Conservation (phyloP, 208 protist genomes). For the Leishmania arabica region DNA sequence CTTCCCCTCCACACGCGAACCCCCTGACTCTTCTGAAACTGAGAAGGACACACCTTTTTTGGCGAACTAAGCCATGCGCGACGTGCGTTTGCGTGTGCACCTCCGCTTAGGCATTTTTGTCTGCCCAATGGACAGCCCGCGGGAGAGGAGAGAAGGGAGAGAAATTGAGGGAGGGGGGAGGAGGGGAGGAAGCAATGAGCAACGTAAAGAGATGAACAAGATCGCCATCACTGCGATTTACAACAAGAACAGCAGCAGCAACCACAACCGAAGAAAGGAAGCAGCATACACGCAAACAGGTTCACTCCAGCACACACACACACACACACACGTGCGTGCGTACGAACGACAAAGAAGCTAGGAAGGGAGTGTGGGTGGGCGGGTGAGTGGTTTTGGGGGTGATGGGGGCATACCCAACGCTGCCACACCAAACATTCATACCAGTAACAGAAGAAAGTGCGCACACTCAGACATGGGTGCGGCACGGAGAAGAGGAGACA, state of each 20-base stretch:
- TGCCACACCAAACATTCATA: no score
- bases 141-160: not conserved
- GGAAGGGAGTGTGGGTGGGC: no score
- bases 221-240: not conserved
- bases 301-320: not conserved
- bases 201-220: not conserved
- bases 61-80: not conserved
- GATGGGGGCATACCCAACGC: no score
- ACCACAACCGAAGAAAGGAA: not conserved
- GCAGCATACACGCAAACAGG: not conserved
- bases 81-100: not conserved
- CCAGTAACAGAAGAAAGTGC: no score
- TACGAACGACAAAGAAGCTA: no score
- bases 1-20: not conserved
- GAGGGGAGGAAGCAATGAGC: not conserved
- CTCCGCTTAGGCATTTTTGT: not conserved
- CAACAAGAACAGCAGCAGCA: not conserved
- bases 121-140: not conserved
- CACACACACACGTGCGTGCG: not conserved
- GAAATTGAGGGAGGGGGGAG: not conserved
- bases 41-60: not conserved
- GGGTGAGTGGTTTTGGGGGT: no score
- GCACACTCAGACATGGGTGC: no score
- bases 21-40: not conserved
- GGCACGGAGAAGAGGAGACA: not conserved